Evolutionary conservation across 192 early-diverging fungal genomes (phyloP).

Genomic region (Diversispora epigaea): DNA sequence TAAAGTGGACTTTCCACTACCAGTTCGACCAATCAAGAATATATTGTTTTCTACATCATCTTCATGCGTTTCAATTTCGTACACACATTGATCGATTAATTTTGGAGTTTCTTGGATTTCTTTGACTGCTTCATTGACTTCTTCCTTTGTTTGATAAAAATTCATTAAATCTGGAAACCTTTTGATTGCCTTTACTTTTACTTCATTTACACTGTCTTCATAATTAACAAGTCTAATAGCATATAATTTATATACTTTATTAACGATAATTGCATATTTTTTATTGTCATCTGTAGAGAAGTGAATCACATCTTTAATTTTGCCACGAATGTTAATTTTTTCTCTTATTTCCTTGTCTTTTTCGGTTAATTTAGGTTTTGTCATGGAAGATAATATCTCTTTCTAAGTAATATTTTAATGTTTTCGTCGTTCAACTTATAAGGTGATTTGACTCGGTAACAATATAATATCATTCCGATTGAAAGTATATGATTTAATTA

Average conservation of each 20-base stretch:
- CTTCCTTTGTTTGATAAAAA: neutral
- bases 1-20: conserved; percentile 3
- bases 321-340: neutral
- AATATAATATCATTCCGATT: too few relatives aligned
- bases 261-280: neutral
- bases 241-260: neutral
- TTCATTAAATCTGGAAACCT: conserved; percentile 10
- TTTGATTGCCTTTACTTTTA: conserved; percentile 3
- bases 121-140: neutral
- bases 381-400: neutral
- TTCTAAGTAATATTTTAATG: too few relatives aligned
- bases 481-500: too few relatives aligned
- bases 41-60: neutral
- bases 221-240: conserved; percentile 7
- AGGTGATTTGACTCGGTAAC: too few relatives aligned
- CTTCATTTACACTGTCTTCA: neutral
- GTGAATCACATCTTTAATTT: neutral
- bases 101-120: neutral
- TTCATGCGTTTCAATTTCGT: neutral
- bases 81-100: neutral
- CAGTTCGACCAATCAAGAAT: neutral
- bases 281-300: neutral
- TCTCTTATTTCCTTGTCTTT: conserved; percentile 6
- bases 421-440: too few relatives aligned
- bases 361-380: neutral